Conservation (phyloP, 2,329 filamentous ascomycete species). For the Paracoccidioides lutzii region DNA sequence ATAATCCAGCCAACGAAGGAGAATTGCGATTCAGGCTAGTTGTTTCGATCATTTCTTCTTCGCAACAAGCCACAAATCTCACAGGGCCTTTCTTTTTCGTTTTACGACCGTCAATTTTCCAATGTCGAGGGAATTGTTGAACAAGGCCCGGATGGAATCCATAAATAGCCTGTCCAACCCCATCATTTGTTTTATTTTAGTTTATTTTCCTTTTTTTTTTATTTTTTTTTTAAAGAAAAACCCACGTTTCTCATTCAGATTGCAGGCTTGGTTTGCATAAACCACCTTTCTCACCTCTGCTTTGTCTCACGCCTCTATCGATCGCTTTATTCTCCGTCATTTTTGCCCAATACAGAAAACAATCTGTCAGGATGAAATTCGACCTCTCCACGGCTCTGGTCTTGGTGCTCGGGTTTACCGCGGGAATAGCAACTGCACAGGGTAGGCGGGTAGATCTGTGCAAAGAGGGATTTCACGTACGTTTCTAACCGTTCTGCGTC, state of each 20-base stretch:
- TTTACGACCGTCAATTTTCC: too few species aligned
- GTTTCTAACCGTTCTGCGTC: background rate
- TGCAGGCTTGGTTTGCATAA: background rate
- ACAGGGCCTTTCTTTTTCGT: too few species aligned
- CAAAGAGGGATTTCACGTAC: background rate
- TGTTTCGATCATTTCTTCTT: too few species aligned
- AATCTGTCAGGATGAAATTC: background rate
- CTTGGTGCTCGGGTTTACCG: background rate
- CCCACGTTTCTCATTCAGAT: background rate
- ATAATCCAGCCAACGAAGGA: too few species aligned
- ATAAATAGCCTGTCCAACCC: background rate
- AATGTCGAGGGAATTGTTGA: too few species aligned
- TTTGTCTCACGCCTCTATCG: background rate
- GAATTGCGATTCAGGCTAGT: too few species aligned
- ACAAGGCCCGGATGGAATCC: too few species aligned
- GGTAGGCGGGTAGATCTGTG: background rate
- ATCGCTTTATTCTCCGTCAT: background rate
- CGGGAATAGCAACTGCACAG: background rate
- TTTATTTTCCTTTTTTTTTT: background rate
- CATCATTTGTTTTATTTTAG: background rate
- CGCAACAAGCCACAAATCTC: too few species aligned
- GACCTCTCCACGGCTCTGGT: background rate
- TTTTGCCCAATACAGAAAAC: background rate
- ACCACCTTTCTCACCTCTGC: background rate
- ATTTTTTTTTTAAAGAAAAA: background rate